Conservation (phyloP, 2,329 filamentous ascomycete genomes). For the Claviceps sp. region DNA sequence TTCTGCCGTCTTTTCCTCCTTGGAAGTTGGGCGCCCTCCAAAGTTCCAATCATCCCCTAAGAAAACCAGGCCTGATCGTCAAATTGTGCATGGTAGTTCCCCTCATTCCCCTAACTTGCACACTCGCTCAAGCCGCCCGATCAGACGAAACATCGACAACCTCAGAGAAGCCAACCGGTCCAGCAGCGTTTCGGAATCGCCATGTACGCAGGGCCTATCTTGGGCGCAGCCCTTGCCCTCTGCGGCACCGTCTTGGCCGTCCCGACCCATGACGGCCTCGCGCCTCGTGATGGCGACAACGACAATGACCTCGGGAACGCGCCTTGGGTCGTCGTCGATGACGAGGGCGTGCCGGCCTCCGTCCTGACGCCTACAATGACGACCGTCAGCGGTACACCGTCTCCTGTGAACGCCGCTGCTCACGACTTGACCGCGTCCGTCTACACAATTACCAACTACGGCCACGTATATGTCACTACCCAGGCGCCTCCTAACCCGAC, state of each 20-base stretch:
- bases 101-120: not conserved
- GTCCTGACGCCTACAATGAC: conserved; percentile 37
- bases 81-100: not conserved
- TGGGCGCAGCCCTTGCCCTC: conserved; percentile 15
- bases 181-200: conserved; percentile 3
- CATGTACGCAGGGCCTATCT: conserved; percentile 20
- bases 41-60: not conserved
- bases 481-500: conserved; percentile 32
- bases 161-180: not conserved
- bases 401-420: conserved; percentile 24
- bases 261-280: conserved; percentile 11
- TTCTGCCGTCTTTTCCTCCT: not conserved
- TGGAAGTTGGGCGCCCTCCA: no score
- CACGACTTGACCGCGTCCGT: conserved; percentile 33
- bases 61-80: not conserved
- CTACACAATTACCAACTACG: conserved; percentile 23
- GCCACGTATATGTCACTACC: conserved; percentile 26
- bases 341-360: conserved; percentile 27
- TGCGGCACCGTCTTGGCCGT: conserved; percentile 15
- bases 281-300: conserved; percentile 11
- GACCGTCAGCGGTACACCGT: conserved; percentile 31
- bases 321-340: conserved; percentile 39
- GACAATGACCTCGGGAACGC: conserved; percentile 14
- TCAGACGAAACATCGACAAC: no score
- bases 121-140: no score